Base-by-base conservation (phyloP, 1,284 basidiomycete genomes). In the Somion occarium region DNA sequence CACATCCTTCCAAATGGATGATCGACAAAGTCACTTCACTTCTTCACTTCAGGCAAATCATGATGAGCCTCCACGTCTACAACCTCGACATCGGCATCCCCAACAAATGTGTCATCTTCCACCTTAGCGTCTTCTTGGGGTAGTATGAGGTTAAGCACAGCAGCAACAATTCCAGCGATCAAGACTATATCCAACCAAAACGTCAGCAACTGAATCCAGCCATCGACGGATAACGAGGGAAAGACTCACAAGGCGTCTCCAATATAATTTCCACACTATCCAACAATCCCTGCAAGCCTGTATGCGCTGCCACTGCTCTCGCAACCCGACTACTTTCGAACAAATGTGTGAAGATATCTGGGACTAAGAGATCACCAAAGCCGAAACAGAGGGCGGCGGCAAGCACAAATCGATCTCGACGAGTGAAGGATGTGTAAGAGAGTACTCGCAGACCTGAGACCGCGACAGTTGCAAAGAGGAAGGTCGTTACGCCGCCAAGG, bases 401-500 rank as follows among this genome's bases (percentile, higher is more conserved):
- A 26, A 88, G 77, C 25, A 93, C 75, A 69, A 94, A 92, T 19
- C 91, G 74, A 53, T 90, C 87, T 15, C 89, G 74, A 1, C 91
- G 75, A 11, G 82, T 83, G 62, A 83, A 93, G 9, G 69, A 65
- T 43, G 78, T 72, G 60, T 80, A 82, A 1, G 83, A 75, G 27
- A 95, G 72, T 2, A 95, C 85, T 30, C 87, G 80, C 37, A 90
- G 55, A 45, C 92, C 91, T 0, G 86, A 88, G 3, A 59, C 58
- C 11, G 64, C 62, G 22, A 67, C 66, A 37, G 54, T 63, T 3
- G 64, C 64, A 53, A 85, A 85, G 46, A 89, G 72, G 70, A 88
- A 91, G 2, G 88, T 90, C 12, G 88, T 92, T 2, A 91, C 86
- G 3, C 90, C 90, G 2, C 92, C 91, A 0, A 94, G 76, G 7